phyloP scores from a whole-genome alignment of 2,329 filamentous ascomycete species.

The Pestalotiopsis sp. region DNA sequence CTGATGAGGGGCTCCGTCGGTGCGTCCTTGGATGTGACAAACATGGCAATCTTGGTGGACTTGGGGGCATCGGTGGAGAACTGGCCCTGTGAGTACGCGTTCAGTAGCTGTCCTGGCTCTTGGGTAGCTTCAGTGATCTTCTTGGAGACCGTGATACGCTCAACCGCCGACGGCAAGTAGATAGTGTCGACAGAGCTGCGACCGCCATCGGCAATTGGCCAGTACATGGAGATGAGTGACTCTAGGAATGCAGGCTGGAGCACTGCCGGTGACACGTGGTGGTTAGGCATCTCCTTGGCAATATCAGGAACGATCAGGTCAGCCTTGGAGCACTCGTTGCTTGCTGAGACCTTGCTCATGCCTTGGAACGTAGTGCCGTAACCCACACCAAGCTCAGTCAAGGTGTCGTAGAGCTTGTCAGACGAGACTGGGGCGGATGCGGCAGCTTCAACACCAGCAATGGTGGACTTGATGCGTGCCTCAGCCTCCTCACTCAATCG shows the following conservation, averaged over 20 bases:
- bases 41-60: conserved; percentile 39
- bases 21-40: conserved; percentile 32
- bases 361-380: conserved; percentile 58
- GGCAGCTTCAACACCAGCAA: conserved; percentile 30
- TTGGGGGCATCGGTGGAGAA: conserved; percentile 31
- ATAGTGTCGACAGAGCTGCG: conserved; percentile 35
- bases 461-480: conserved; percentile 31
- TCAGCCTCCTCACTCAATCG: conserved; percentile 31
- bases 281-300: conserved; percentile 42
- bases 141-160: conserved; percentile 39
- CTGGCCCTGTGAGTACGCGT: conserved; percentile 38
- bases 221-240: conserved; percentile 44
- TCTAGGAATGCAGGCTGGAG: conserved; percentile 44
- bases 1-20: conserved; percentile 36
- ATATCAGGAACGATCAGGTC: conserved; percentile 39
- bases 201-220: conserved; percentile 38
- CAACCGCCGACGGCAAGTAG: conserved; percentile 46
- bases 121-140: conserved; percentile 28
- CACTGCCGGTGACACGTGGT: conserved; percentile 33
- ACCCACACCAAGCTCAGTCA: conserved; percentile 47
- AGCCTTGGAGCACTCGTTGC: conserved; percentile 34
- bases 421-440: conserved; percentile 33
- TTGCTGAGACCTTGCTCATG: conserved; percentile 47
- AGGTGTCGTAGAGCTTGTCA: conserved; percentile 46
- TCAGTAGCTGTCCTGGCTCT: conserved; percentile 33